Base-by-base conservation (phyloP, 2,329 filamentous ascomycete genomes). In the Fusarium sp. region DNA sequence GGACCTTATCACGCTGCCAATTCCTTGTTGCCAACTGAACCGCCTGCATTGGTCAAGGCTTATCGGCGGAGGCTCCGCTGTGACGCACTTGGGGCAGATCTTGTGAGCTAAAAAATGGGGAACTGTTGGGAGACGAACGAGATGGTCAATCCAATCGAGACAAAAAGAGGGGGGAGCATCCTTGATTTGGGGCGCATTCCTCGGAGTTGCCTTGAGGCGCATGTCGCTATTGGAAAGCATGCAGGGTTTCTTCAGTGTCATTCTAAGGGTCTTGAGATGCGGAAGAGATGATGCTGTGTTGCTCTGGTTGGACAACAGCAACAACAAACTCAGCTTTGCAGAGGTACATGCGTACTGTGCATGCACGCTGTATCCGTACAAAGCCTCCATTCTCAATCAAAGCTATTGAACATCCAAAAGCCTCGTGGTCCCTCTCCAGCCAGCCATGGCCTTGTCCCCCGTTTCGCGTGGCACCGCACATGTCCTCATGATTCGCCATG, bases 71-170 rank as follows among this genome's bases (percentile, higher is more conserved):
- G 35, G 63, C 63, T 63, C 66, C 66, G 57, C 65, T 65, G 71
- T 78, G 73, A 78, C 73, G 74, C 68, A 78, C 66, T 70, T 65
- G 65, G 69, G 65, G 58, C 47, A 63, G 70, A 78, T 78, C 73
- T 68, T 78, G 68, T 77, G 76, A 78, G 73, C 74, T 77, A 70
- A 75, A 75, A 74, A 75, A 69, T 71, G 75, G 76, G 70, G 71
- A 71, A 64, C 56, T 29, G 10, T 25, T 29, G 25, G 58, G 27
- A 42, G 13, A 42, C 40, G 40, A 42, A 42, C 40, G 35, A 47
- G 8, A 25, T 52, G 29, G 29, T 31, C 25, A 35, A n/a, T 35
- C 35, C 38, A 29, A 35, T 20, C 31, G 57, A 59, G 64, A 52
- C 29, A 40, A 50, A 29, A 31, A 31, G 29, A 31, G 29, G 29